Percentiles rank a stretch among this genome's conserved stretches.
Evolutionary conservation across 2,329 filamentous ascomycete species (phyloP).

Genomic region (Aureobasidium sp.): DNA sequence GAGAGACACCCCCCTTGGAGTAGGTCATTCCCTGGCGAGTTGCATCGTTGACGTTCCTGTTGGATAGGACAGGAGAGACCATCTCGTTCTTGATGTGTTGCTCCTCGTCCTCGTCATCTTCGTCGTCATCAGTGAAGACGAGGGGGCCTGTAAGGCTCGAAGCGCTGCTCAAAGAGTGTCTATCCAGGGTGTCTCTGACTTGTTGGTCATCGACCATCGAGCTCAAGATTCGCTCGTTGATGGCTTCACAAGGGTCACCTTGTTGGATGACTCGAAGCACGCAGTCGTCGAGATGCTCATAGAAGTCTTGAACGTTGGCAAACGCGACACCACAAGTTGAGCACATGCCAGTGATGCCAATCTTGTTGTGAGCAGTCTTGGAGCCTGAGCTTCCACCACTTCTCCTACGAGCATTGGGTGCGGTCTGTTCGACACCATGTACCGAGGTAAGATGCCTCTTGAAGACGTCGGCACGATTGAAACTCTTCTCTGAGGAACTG

Average conservation of each 20-base stretch:
- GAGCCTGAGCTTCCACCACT: slow-evolving; percentile 32
- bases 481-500: slow-evolving; percentile 84
- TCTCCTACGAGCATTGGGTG: slow-evolving; percentile 83
- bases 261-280: slow-evolving; percentile 56
- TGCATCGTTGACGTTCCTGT: neutral
- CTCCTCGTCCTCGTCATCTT: slow-evolving; percentile 50
- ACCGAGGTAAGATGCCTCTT: slow-evolving; percentile 87
- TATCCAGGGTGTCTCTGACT: slow-evolving; percentile 50
- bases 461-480: slow-evolving; percentile 92
- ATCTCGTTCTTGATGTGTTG: slow-evolving; percentile 36
- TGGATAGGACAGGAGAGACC: neutral
- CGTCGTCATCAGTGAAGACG: slow-evolving; percentile 48
- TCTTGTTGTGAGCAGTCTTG: slow-evolving; percentile 60
- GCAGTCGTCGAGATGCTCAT: slow-evolving; percentile 80
- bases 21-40: slow-evolving; percentile 64
- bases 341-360: slow-evolving; percentile 71
- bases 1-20: slow-evolving; percentile 63
- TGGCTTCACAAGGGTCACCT: slow-evolving; percentile 49
- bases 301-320: slow-evolving; percentile 85
- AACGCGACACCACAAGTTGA: slow-evolving; percentile 86
- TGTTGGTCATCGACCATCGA: slow-evolving; percentile 53
- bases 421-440: slow-evolving; percentile 86
- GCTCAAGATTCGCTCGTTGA: slow-evolving; percentile 47
- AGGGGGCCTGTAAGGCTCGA: slow-evolving; percentile 35
- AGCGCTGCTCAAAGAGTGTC: slow-evolving; percentile 46